These are phyloP conservation scores for Corchorus olitorius DNA, from an alignment of 345 rosid species.

Conservation along the genomic window DNA sequence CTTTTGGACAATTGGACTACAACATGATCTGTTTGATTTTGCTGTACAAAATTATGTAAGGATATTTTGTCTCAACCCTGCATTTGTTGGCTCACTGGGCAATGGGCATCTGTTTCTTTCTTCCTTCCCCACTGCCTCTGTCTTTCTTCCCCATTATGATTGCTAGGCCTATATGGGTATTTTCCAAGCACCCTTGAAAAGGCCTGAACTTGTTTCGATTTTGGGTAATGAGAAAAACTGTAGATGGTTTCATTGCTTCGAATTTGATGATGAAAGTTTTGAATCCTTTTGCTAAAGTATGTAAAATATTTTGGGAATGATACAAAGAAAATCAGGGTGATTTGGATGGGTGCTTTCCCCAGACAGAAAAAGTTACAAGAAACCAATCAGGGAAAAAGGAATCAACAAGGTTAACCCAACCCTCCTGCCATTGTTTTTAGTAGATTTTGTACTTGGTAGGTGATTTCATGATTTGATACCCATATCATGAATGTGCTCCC, in stretches of 20 bases:
- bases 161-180: not conserved
- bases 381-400: constrained; percentile 12
- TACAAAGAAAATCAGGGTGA: not conserved
- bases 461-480: not conserved
- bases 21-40: constrained; percentile 2
- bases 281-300: not conserved
- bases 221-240: not conserved
- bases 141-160: not conserved
- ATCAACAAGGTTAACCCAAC: not conserved
- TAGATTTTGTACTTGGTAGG: too few species aligned
- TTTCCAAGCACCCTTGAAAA: not conserved
- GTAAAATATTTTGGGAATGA: not conserved
- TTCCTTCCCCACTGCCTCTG: not conserved
- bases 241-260: not conserved
- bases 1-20: constrained; percentile 12
- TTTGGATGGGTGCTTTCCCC: not conserved
- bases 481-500: not conserved
- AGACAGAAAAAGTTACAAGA: not conserved
- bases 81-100: constrained; percentile 14
- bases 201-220: not conserved
- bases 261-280: constrained; percentile 2
- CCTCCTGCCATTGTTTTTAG: not conserved
- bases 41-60: constrained; percentile 7
- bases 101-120: not conserved
- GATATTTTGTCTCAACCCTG: not conserved